Percentiles rank a stretch among this genome's conserved stretches.
Evolutionary conservation across 257 asterid genomes (phyloP).

Genomic region (Solanum virginianum): DNA sequence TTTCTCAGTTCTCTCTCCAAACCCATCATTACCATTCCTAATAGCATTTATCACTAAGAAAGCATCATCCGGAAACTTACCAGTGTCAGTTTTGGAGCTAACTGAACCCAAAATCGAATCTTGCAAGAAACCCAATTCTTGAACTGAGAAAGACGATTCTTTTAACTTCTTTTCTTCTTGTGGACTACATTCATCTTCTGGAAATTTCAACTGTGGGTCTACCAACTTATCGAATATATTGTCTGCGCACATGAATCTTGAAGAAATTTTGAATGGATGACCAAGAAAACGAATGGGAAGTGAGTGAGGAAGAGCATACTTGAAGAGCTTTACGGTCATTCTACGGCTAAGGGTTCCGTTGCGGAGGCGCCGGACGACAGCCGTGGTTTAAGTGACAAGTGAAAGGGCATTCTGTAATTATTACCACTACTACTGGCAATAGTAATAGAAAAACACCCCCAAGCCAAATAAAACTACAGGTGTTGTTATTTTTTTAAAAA

Average conservation of each 20-base stretch:
- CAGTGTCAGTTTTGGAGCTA: conserved; percentile 17
- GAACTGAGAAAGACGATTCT: conserved; percentile 22
- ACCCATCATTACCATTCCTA: conserved; percentile 33
- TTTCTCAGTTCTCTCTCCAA: conserved; percentile 65
- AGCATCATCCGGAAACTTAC: conserved; percentile 40
- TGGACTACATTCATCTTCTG: conserved; percentile 7
- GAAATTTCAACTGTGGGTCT: conserved; percentile 9
- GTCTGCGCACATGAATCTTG: conserved; percentile 26
- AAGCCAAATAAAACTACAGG: too few species aligned
- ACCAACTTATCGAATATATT: conserved; percentile 19
- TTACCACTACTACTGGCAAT: not conserved
- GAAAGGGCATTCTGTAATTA: not conserved
- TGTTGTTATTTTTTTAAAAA: not conserved
- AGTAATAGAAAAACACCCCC: too few species aligned
- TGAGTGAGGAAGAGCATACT: not conserved
- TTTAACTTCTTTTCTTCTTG: conserved; percentile 5
- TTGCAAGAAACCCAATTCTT: conserved; percentile 38
- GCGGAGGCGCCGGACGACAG: not conserved
- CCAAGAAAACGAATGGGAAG: not conserved
- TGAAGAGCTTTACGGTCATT: not conserved
- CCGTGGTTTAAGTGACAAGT: not conserved
- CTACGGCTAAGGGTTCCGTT: not conserved
- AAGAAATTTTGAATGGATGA: conserved; percentile 14
- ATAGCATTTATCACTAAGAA: conserved; percentile 30
- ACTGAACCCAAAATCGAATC: conserved; percentile 26